These are phyloP conservation scores for Fragilariopsis cylindrus DNA, from an alignment of 108 stramenopile species.

Conservation along the genomic window DNA sequence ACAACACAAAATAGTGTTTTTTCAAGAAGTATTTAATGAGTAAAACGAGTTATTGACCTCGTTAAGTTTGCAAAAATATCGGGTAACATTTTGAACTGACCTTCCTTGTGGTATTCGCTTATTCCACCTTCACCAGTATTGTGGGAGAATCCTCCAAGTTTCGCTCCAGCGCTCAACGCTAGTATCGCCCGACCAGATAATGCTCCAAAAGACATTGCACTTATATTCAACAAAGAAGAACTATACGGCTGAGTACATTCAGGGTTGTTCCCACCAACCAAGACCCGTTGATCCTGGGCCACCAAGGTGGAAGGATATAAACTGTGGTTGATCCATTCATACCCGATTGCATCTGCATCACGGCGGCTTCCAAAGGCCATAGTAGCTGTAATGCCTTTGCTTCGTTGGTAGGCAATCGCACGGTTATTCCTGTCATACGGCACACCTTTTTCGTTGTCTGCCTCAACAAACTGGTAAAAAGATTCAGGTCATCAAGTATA, in stretches of 20 bases:
- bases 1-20: too few species aligned
- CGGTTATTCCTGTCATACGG: conserved; percentile 73
- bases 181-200: conserved; percentile 77
- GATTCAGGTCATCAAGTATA: conserved; percentile 11
- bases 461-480: conserved; percentile 56
- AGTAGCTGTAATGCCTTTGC: conserved; percentile 60
- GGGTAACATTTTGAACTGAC: too few species aligned
- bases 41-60: too few species aligned
- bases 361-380: conserved; percentile 73
- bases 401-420: conserved; percentile 71
- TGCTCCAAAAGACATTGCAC: conserved; percentile 89
- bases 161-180: conserved; percentile 78
- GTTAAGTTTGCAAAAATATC: too few species aligned
- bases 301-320: conserved; percentile 20
- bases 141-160: conserved; percentile 80
- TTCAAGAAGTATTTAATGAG: conserved; percentile 30
- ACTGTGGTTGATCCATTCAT: conserved; percentile 87
- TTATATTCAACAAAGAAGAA: conserved; percentile 75
- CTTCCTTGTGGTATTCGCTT: conserved; percentile 43
- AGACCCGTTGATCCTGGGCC: conserved; percentile 30
- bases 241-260: conserved; percentile 66
- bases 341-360: conserved; percentile 45
- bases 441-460: conserved; percentile 60
- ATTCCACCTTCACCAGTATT: conserved; percentile 93
- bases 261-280: conserved; percentile 52